Evolutionary conservation across 345 rosid species (phyloP).

Genomic region (thale cress (Arabidopsis thaliana)): DNA sequence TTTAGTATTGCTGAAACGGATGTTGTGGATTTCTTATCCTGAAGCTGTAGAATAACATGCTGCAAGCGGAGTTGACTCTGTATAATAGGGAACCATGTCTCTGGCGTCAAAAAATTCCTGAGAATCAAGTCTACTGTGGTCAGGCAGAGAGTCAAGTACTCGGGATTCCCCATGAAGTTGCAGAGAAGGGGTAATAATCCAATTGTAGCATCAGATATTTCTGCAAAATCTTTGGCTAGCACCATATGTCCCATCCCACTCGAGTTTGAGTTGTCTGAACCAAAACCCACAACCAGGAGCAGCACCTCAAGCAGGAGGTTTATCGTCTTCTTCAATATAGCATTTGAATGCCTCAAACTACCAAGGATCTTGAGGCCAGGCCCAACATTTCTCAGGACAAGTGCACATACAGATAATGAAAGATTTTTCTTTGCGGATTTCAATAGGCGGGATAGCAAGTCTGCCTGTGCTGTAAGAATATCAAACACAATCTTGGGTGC

Average conservation of each 20-base stretch:
- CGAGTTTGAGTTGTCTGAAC: slow-evolving; percentile 39
- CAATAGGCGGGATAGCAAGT: slow-evolving; percentile 66
- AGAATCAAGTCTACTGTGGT: slow-evolving; percentile 66
- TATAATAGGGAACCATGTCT: slow-evolving; percentile 85
- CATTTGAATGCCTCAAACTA: slow-evolving; percentile 54
- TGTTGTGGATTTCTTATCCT: slow-evolving; percentile 56
- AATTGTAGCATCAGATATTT: slow-evolving; percentile 68
- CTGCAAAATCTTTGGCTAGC: slow-evolving; percentile 56
- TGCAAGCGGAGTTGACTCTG: slow-evolving; percentile 69
- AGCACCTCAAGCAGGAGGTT: slow-evolving; percentile 69
- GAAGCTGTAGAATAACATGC: slow-evolving; percentile 66
- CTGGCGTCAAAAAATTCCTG: slow-evolving; percentile 66
- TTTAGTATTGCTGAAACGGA: slow-evolving; percentile 63
- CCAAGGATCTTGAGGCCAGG: slow-evolving; percentile 66
- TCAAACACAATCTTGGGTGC: slow-evolving; percentile 59
- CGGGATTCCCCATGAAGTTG: slow-evolving; percentile 58
- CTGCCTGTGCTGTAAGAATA: slow-evolving; percentile 70
- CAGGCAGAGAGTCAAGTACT: slow-evolving; percentile 66
- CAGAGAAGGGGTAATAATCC: slow-evolving; percentile 78
- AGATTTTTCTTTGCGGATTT: slow-evolving; percentile 54
- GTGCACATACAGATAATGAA: slow-evolving; percentile 53
- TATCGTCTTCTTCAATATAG: slow-evolving; percentile 53
- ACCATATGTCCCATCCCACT: slow-evolving; percentile 48
- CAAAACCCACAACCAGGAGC: slow-evolving; percentile 57
- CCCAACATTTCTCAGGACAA: slow-evolving; percentile 63